Percentiles rank a stretch among this genome's conserved stretches.
Evolutionary conservation across 208 protist species (phyloP).

Genomic region (Trypanosoma boissoni): DNA sequence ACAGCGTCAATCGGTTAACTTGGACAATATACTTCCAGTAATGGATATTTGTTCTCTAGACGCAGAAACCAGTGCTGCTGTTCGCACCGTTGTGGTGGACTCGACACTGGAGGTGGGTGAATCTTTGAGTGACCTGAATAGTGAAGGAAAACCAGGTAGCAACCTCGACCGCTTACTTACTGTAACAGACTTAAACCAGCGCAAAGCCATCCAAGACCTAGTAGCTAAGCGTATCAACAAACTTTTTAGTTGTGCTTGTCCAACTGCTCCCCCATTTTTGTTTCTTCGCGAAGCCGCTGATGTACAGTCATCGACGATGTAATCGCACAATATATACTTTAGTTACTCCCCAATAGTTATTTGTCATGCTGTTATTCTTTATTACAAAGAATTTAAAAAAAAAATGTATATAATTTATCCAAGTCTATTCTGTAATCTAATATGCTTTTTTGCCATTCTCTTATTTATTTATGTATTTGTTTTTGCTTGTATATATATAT

Average conservation of each 20-base stretch:
- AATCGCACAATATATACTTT: not conserved
- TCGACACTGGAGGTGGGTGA: conserved; percentile 46
- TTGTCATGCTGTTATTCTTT: not conserved
- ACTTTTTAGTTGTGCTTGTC: conserved; percentile 51
- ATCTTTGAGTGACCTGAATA: conserved; percentile 29
- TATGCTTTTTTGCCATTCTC: not conserved
- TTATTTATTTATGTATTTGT: not conserved
- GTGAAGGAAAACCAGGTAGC: conserved; percentile 7
- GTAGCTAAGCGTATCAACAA: conserved; percentile 54
- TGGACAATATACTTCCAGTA: conserved; percentile 33
- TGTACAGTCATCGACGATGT: conserved; percentile 20
- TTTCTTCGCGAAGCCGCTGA: conserved; percentile 16
- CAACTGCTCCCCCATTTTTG: conserved; percentile 45
- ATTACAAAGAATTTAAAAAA: too few species aligned
- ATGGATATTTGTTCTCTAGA: conserved; percentile 48
- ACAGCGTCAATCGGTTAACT: conserved; percentile 30
- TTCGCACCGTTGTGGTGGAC: conserved; percentile 50
- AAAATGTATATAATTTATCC: too few species aligned
- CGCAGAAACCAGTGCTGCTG: conserved; percentile 58
- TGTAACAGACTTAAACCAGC: conserved; percentile 34
- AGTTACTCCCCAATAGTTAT: not conserved
- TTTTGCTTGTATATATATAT: not conserved
- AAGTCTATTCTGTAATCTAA: not conserved
- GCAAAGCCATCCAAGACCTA: conserved; percentile 56
- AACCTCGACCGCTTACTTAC: conserved; percentile 29